Evolutionary conservation across 2,329 filamentous ascomycete genomes (phyloP), one percentile per base, ranked within the genome.

Genomic region (Rutstroemia sp.): DNA sequence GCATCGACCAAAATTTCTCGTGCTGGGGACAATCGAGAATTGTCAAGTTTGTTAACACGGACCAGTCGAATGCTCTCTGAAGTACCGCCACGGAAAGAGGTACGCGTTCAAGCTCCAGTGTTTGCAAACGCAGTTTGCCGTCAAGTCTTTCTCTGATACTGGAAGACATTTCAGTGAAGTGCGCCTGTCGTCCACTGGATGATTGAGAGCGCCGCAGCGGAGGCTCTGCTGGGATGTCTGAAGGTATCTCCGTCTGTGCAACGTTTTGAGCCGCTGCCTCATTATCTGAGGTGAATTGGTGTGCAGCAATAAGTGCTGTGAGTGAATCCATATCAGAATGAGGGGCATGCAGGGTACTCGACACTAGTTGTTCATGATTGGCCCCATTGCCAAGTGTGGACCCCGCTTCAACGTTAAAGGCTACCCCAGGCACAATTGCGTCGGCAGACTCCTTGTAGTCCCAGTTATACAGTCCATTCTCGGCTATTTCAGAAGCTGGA

Each of bases 61-160:
- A 82, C 88, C 88, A 94, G 70, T 94, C 88, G 44, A 94, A 78
- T 1, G 82, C 85, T 58, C 81, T 80, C 48, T 83, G 78, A 54
- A 90, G 76, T n/a, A 89, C 82, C 8, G 83, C 76, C 44, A 89
- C 78, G 1, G 86, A 90, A n/a, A 94, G 72, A 0, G 82, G 79
- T 2, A 92, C 80, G 23, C 87, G 81, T 70, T 94, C 88, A 2
- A 94, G 75, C 70, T 91, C 88, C 9, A 94, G 74, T 1, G 78
- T 82, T 57, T 88, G 83, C n/a, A 94, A 73, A 59, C 76, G 80
- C 16, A 94, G 73, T 63, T 82, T 82, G 36, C 78, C 78, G 34
- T 81, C 76, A 1, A 81, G 70, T 19, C 73, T 70, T 44, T 74
- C 74, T 60, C 71, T 68, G 47, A 63, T 67, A 40, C 60, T 49